Base-by-base conservation (phyloP, 106 monocot species). In the Cymbidium sinense region DNA sequence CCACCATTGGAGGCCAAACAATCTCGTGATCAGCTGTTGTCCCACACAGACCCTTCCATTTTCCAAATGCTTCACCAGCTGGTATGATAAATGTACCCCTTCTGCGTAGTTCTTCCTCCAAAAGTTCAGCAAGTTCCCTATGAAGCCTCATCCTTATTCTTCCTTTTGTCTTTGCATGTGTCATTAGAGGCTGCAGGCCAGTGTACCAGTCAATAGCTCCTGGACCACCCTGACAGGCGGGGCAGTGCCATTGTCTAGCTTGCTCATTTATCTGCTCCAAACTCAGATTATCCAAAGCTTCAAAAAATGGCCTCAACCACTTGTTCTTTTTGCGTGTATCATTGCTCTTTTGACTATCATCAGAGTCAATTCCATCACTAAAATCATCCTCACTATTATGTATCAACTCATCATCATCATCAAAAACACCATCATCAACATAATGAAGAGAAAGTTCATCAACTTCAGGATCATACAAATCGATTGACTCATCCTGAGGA, bases 1-100 rank as follows among this genome's bases (percentile, higher is more conserved):
- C 77, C n/a, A 91, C 94, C 89, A 91, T 94, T 37, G 94, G 94
- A 81, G 94, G 94, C 94, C 94, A 94, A 30, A 94, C 87, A 36
- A 94, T 89, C 50, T 89, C 89, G 82, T 78, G 80, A 78, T 94
- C 91, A 29, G 61, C 73, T 17, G 82, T 75, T 39, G 83, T 81
- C 36, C 84, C 87, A 8, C 73, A 75, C 17, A 94, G 81, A 34
- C 94, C 94, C 64, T 84, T 86, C 94, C 94, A 94, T 73, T 91
- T 87, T 34, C 64, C 64, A 83, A 83, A 90, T 81, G 79, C 82
- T 77, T 95, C 93, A 51, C 87, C 82, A 31, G 88, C 41, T 55
- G 85, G 82, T 64, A 83, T 73, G 5, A 80, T 83, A 18, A 84
- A 88, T 54, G 89, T 79, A 64, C 93, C 93, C 81, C 84, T 89